Evolutionary conservation across 148 eudicot species (phyloP).

Genomic region (Rhododendron mucronatum): DNA sequence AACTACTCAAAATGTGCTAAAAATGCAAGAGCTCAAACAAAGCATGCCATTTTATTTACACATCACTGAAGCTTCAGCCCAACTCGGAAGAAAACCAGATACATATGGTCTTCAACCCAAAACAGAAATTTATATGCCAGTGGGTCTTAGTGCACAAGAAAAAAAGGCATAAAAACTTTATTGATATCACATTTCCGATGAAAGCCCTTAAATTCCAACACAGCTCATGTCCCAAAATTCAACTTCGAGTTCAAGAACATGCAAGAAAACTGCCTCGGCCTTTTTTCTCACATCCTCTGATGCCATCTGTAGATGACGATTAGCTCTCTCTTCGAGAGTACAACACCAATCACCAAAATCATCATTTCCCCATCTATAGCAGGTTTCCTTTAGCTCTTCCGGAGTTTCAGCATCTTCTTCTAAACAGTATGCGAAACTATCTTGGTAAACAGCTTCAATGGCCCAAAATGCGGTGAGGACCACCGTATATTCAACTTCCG

Average conservation of each 20-base stretch:
- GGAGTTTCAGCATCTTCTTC: constrained; percentile 52
- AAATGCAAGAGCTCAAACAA: background rate
- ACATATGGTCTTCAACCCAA: background rate
- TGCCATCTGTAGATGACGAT: constrained; percentile 38
- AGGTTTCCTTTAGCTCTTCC: constrained; percentile 56
- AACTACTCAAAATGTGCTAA: background rate
- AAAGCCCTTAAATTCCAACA: background rate
- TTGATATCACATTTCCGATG: background rate
- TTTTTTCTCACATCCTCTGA: constrained; percentile 40
- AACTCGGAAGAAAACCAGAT: background rate
- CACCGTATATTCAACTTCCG: constrained; percentile 46
- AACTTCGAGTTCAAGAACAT: constrained; percentile 57
- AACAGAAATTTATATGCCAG: background rate
- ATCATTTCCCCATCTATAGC: constrained; percentile 69
- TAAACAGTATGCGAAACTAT: constrained; percentile 71
- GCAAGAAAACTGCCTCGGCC: constrained; percentile 50
- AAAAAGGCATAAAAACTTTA: background rate
- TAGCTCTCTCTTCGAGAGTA: constrained; percentile 44
- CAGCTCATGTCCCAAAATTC: constrained; percentile 80
- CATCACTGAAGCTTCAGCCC: background rate
- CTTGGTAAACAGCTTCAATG: constrained; percentile 64
- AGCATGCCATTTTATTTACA: background rate
- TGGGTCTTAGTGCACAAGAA: background rate
- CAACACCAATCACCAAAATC: constrained; percentile 60
- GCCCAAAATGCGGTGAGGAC: constrained; percentile 68